These are phyloP conservation scores for Cryptosporidium parvum DNA, from an alignment of 169 alveolate species.

Conservation along the genomic window DNA sequence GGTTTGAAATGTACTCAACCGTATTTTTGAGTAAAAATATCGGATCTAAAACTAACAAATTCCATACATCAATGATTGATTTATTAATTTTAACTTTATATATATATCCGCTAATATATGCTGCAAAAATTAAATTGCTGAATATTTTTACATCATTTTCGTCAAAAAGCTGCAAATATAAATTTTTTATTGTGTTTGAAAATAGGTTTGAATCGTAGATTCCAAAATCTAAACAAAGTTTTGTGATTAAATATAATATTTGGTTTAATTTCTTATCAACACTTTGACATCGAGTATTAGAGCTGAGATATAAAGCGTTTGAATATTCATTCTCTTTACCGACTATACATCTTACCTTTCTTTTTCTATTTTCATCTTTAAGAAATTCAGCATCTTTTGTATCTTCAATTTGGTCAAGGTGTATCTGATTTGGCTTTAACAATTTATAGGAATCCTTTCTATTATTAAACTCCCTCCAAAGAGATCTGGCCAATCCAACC, in stretches of 20 bases:
- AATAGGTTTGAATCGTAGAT: slow-evolving; percentile 44
- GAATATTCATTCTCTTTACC: slow-evolving; percentile 22
- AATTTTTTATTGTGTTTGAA: slow-evolving; percentile 27
- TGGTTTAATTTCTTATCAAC: neutral
- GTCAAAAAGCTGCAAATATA: slow-evolving; percentile 25
- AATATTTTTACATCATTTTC: neutral
- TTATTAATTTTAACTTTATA: slow-evolving; percentile 11
- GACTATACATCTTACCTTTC: slow-evolving; percentile 32
- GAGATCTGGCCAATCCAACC: slow-evolving; percentile 66
- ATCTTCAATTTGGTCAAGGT: neutral
- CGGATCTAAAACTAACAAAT: slow-evolving; percentile 34
- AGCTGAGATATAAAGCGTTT: neutral
- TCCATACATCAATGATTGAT: slow-evolving; percentile 32
- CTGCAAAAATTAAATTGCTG: slow-evolving; percentile 30
- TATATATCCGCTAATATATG: slow-evolving; percentile 43
- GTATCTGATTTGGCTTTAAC: neutral
- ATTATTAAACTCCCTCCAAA: slow-evolving; percentile 56
- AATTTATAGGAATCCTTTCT: slow-evolving; percentile 16
- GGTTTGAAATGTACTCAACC: slow-evolving; percentile 1
- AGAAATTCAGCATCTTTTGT: neutral
- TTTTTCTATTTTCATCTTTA: slow-evolving; percentile 15
- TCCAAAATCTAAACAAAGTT: slow-evolving; percentile 61
- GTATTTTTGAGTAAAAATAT: neutral
- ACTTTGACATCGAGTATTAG: neutral
- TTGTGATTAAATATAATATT: slow-evolving; percentile 30